A percentile compares a stretch with the other conserved stretches of the same genome.
phyloP scores from a whole-genome alignment of 768 basidiomycete species.

The Lactarius deliciosus region DNA sequence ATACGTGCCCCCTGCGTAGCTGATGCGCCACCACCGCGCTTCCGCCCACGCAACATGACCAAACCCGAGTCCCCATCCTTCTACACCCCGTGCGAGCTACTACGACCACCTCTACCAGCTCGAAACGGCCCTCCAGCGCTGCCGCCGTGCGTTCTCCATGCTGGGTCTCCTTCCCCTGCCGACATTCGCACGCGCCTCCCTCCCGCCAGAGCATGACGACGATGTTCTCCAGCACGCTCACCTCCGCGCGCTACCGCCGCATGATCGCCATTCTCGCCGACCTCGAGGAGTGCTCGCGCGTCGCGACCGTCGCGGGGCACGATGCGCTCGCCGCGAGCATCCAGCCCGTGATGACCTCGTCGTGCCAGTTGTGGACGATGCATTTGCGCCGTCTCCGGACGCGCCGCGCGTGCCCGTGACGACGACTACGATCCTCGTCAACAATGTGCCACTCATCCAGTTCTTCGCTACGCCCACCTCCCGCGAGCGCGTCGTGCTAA shows the following conservation, averaged over 20 bases:
- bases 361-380: conserved; percentile 14
- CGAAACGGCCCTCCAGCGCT: conserved; percentile 57
- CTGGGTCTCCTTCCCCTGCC: conserved; percentile 81
- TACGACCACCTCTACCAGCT: conserved; percentile 70
- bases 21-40: conserved; percentile 14
- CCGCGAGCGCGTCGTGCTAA: conserved; percentile 80
- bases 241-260: conserved; percentile 67
- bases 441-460: conserved; percentile 72
- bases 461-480: conserved; percentile 78
- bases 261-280: conserved; percentile 61
- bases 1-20: conserved; percentile 35
- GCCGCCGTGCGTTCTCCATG: conserved; percentile 58
- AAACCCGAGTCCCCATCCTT: conserved; percentile 72
- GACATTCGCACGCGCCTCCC: conserved; percentile 55
- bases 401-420: conserved; percentile 40
- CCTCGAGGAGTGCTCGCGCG: conserved; percentile 59
- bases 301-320: conserved; percentile 59
- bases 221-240: conserved; percentile 59
- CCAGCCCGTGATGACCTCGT: conserved; percentile 34
- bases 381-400: conserved; percentile 21
- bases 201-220: conserved; percentile 57
- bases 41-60: conserved; percentile 25
- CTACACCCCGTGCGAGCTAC: conserved; percentile 78
- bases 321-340: conserved; percentile 54
- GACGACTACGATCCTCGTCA: conserved; percentile 74